Evolutionary conservation across 2,329 filamentous ascomycete species (phyloP).

Genomic region (Sporothrix variecibatus): DNA sequence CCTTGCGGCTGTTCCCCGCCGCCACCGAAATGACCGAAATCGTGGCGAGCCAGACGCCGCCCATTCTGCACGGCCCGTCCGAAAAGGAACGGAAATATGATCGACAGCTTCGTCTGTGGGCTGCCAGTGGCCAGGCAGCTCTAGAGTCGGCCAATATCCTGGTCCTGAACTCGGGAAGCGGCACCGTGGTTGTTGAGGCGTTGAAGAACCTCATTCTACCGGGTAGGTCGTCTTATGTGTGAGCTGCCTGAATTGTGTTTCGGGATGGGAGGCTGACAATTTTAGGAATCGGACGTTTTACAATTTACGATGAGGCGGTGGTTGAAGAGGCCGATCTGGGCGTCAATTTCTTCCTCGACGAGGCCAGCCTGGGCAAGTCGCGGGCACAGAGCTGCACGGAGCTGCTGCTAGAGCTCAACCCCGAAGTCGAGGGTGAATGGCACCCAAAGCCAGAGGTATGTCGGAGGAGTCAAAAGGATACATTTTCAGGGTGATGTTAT

Average conservation of each 20-base stretch:
- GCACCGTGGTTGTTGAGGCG: constrained; percentile 84
- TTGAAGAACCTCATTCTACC: constrained; percentile 97
- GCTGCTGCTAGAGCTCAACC: constrained; percentile 83
- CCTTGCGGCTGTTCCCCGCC: not conserved
- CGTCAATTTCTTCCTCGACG: constrained; percentile 94
- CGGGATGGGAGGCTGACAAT: not conserved
- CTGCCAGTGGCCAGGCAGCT: constrained; percentile 84
- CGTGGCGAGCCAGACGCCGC: constrained; percentile 49
- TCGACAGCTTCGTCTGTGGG: constrained; percentile 92
- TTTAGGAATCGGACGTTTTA: constrained; percentile 81
- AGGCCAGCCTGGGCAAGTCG: constrained; percentile 71
- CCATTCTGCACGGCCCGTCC: constrained; percentile 54
- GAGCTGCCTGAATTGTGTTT: not conserved
- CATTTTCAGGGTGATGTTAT: not conserved
- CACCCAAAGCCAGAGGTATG: constrained; percentile 52
- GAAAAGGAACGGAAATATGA: constrained; percentile 82
- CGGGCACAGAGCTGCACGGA: constrained; percentile 77
- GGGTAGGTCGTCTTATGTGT: constrained; percentile 47
- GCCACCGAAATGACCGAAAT: constrained; percentile 46
- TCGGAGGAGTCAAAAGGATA: not conserved
- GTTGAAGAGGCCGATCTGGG: constrained; percentile 86
- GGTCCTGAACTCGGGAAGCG: constrained; percentile 82
- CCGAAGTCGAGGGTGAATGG: constrained; percentile 82
- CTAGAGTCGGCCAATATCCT: constrained; percentile 91
- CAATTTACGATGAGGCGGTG: constrained; percentile 76